Percentiles rank a stretch among this genome's conserved stretches.
phyloP scores from a whole-genome alignment of 2,329 filamentous ascomycete species.

The Exophiala sp. region DNA sequence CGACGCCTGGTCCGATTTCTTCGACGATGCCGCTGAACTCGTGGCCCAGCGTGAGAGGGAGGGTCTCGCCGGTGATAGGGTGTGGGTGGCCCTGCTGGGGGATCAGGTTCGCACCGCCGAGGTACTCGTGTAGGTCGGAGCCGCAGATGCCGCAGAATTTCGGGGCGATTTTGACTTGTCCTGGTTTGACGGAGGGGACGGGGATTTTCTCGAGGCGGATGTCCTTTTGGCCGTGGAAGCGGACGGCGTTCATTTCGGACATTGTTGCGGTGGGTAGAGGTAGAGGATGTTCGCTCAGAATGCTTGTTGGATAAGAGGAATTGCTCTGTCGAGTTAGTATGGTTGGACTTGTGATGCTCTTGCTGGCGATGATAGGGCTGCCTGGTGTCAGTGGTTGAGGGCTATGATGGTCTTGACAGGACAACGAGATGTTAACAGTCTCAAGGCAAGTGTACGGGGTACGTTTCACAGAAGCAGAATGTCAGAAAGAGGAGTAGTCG shows the following conservation, averaged over 20 bases:
- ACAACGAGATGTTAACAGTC: no score
- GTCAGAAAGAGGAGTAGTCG: no score
- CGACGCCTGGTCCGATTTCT: slow-evolving; percentile 50
- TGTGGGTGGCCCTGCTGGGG: slow-evolving; percentile 48
- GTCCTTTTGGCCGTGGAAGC: slow-evolving; percentile 45
- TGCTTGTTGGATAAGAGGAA: no score
- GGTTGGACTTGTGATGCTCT: neutral
- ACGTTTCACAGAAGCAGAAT: no score
- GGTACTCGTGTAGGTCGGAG: slow-evolving; percentile 45
- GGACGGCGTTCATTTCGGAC: slow-evolving; percentile 44
- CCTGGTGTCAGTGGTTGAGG: no score
- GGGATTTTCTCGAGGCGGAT: slow-evolving; percentile 43
- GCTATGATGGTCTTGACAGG: neutral
- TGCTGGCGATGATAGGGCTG: neutral
- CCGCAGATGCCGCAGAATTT: slow-evolving; percentile 34
- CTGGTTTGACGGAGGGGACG: slow-evolving; percentile 37
- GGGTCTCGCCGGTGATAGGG: slow-evolving; percentile 51
- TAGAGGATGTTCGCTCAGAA: no score
- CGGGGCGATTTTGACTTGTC: slow-evolving; percentile 39
- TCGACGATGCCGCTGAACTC: slow-evolving; percentile 53
- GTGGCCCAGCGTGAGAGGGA: slow-evolving; percentile 53
- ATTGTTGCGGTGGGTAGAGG: slow-evolving; percentile 26
- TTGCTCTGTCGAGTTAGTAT: neutral
- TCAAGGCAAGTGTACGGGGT: no score
- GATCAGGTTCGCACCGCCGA: slow-evolving; percentile 48